A percentile compares a stretch with the other conserved stretches of the same genome.
Evolutionary conservation across 2,329 filamentous ascomycete species (phyloP).

Genomic region (Phialemonium atrogriseum): DNA sequence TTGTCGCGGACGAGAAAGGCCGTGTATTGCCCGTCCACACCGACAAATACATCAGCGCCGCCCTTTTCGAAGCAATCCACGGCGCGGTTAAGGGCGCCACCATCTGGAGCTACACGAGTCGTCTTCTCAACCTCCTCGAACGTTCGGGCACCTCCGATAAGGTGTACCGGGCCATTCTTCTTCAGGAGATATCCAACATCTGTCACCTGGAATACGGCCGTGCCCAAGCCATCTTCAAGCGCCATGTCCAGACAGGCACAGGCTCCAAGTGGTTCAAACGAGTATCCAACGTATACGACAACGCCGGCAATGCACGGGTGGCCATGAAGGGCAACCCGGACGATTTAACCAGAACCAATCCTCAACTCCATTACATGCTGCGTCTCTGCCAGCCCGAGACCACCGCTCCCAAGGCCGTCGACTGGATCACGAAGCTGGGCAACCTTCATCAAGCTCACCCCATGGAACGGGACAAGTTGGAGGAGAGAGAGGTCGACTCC

Average conservation of each 20-base stretch:
- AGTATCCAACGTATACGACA: constrained; percentile 24
- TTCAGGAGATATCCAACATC: constrained; percentile 37
- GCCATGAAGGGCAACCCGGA: constrained; percentile 32
- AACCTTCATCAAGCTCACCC: constrained; percentile 26
- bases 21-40: constrained; percentile 25
- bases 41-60: constrained; percentile 31
- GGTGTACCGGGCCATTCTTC: constrained; percentile 21
- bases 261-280: constrained; percentile 34
- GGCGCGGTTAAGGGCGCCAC: constrained; percentile 23
- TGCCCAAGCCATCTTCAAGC: constrained; percentile 29
- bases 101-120: constrained; percentile 30
- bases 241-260: constrained; percentile 24
- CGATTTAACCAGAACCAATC: constrained; percentile 24
- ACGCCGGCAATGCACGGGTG: constrained; percentile 25
- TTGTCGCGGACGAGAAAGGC: constrained; percentile 36
- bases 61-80: constrained; percentile 33
- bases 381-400: constrained; percentile 32
- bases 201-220: constrained; percentile 34
- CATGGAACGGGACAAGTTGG: constrained; percentile 22
- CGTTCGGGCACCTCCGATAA: constrained; percentile 15
- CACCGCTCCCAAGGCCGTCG: constrained; percentile 22
- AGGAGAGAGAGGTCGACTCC: constrained; percentile 22
- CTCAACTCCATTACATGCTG: constrained; percentile 34
- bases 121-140: constrained; percentile 26
- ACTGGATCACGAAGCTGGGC: constrained; percentile 32